A percentile compares a stretch with the other conserved stretches of the same genome.
Conservation (phyloP, 495 filamentous ascomycete genomes). For the Astrothelium macrocarpum region DNA sequence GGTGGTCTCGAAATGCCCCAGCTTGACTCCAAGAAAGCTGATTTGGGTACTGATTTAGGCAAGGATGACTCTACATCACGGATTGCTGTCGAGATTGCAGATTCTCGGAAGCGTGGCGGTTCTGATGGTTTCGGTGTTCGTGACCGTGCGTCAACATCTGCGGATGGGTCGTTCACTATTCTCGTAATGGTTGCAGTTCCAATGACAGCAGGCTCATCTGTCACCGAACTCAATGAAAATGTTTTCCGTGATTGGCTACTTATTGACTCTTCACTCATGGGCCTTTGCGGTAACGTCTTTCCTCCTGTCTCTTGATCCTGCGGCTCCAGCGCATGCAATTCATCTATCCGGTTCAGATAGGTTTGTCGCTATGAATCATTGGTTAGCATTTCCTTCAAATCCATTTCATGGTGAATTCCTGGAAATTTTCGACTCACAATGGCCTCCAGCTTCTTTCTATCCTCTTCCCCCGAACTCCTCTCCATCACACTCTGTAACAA, state of each 20-base stretch:
- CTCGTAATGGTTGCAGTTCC: slow-evolving; percentile 39
- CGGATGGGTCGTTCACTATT: slow-evolving; percentile 30
- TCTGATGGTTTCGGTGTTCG: slow-evolving; percentile 16
- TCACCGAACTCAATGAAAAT: neutral
- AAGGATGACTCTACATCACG: slow-evolving; percentile 23
- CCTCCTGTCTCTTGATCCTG: slow-evolving; percentile 33
- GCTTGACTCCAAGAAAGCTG: slow-evolving; percentile 14
- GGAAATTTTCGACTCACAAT: slow-evolving; percentile 58
- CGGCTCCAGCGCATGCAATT: slow-evolving; percentile 63
- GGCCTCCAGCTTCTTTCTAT: slow-evolving; percentile 72
- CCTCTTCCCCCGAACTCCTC: slow-evolving; percentile 70
- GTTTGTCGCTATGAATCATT: slow-evolving; percentile 57
- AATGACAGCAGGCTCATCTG: slow-evolving; percentile 35
- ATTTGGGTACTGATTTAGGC: slow-evolving; percentile 14
- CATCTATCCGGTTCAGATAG: slow-evolving; percentile 77
- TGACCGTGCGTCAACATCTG: slow-evolving; percentile 12
- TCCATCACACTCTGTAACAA: slow-evolving; percentile 80
- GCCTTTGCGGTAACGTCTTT: slow-evolving; percentile 56
- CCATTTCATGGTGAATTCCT: neutral
- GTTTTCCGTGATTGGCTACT: slow-evolving; percentile 1
- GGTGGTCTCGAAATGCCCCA: neutral
- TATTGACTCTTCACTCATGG: slow-evolving; percentile 52
- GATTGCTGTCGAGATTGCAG: slow-evolving; percentile 24
- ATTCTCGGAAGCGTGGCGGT: slow-evolving; percentile 17
- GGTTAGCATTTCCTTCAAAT: slow-evolving; percentile 9